These are phyloP conservation scores for Ceratocystis albifundus DNA, from an alignment of 2,329 filamentous ascomycete species.

Conservation along the genomic window DNA sequence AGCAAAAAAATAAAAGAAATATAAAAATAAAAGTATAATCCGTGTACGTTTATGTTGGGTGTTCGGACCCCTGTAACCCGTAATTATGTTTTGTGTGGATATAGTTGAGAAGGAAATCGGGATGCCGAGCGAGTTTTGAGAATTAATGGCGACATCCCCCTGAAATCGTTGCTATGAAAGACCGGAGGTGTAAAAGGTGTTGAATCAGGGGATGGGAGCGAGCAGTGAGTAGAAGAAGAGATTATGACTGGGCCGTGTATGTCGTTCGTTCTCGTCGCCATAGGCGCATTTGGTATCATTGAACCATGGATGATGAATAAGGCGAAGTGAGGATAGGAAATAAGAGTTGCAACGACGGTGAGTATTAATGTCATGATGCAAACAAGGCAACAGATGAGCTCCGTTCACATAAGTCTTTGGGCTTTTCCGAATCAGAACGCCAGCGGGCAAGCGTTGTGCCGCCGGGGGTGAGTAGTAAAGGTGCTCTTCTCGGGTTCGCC, in stretches of 20 bases:
- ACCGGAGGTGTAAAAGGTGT: background rate
- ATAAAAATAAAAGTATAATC: constrained; percentile 4
- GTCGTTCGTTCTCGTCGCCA: background rate
- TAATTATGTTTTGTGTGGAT: constrained; percentile 1
- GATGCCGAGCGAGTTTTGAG: background rate
- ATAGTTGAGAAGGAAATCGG: background rate
- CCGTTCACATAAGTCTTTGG: constrained; percentile 25
- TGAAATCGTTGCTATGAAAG: background rate
- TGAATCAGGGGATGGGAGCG: too few relatives aligned
- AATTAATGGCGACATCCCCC: background rate
- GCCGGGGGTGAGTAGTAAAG: constrained; percentile 33
- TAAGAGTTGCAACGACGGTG: background rate
- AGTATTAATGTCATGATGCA: background rate
- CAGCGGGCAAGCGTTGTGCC: constrained; percentile 36
- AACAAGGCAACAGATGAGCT: constrained; percentile 3
- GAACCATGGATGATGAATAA: background rate
- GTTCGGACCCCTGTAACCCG: background rate
- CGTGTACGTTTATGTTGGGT: background rate
- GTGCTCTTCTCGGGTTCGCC: constrained; percentile 32
- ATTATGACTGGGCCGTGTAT: background rate
- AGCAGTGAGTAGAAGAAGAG: background rate
- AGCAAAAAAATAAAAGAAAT: background rate
- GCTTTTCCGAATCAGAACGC: constrained; percentile 38
- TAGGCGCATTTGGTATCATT: background rate
- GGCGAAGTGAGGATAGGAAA: background rate